These are phyloP conservation scores for Ustanciosporium gigantosporum DNA, from an alignment of 1,284 basidiomycete species.

Conservation along the genomic window DNA sequence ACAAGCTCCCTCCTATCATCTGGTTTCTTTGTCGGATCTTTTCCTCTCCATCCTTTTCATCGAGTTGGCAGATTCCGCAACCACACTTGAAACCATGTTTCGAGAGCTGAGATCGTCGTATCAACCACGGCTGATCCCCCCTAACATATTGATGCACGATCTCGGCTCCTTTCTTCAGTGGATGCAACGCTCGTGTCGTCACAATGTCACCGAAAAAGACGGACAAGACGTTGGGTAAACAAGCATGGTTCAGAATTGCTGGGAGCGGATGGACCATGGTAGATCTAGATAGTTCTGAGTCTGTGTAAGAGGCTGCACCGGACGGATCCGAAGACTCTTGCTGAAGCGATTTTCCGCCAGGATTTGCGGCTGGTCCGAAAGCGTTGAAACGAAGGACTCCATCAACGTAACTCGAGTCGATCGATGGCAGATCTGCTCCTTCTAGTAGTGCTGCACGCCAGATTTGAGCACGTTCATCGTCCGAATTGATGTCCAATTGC, in stretches of 20 bases:
- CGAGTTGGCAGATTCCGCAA: constrained; percentile 51
- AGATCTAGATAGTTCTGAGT: constrained; percentile 40
- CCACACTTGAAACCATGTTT: constrained; percentile 57
- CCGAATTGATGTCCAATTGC: constrained; percentile 2
- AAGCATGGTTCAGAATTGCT: constrained; percentile 59
- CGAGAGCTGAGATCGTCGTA: constrained; percentile 46
- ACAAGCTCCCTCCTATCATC: constrained; percentile 39
- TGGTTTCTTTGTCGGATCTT: constrained; percentile 29
- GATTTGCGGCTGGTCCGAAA: constrained; percentile 54
- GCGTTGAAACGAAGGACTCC: constrained; percentile 60
- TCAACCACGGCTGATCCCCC: constrained; percentile 50
- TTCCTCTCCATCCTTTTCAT: constrained; percentile 46
- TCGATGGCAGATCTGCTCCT: constrained; percentile 3
- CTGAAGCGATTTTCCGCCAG: constrained; percentile 20
- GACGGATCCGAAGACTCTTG: background rate
- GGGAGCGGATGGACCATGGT: constrained; percentile 60
- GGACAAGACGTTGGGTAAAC: constrained; percentile 58
- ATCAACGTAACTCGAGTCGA: constrained; percentile 55
- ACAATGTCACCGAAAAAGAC: constrained; percentile 59
- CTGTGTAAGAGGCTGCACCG: constrained; percentile 1
- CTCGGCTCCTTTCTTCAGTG: constrained; percentile 50
- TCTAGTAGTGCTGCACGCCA: constrained; percentile 11
- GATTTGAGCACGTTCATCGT: background rate
- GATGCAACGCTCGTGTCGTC: constrained; percentile 52
- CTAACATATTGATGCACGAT: constrained; percentile 60